Evolutionary conservation across 2,329 filamentous ascomycete species (phyloP).

Genomic region (Diaporthe humulicola): DNA sequence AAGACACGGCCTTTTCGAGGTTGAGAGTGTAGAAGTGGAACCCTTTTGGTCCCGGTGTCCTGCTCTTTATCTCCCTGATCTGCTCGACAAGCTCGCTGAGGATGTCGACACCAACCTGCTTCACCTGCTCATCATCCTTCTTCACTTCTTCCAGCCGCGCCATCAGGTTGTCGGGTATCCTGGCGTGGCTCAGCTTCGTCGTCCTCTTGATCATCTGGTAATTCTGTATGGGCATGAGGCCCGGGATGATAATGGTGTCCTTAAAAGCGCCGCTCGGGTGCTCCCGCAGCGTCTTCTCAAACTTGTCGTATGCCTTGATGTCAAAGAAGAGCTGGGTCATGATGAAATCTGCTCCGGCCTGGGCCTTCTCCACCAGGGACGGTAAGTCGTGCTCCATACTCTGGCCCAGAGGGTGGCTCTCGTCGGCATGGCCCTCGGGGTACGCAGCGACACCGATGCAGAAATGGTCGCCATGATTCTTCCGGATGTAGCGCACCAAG

Average conservation of each 20-base stretch:
- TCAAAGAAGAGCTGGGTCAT: conserved; percentile 99
- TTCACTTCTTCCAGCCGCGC: conserved; percentile 79
- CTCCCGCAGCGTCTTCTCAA: conserved; percentile 81
- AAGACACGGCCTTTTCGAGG: conserved; percentile 93
- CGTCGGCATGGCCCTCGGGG: conserved; percentile 94
- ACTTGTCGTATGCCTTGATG: conserved; percentile 82
- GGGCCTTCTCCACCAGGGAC: conserved; percentile 89
- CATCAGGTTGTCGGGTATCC: conserved; percentile 79
- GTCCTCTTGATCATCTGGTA: conserved; percentile 96
- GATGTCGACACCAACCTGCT: conserved; percentile 84
- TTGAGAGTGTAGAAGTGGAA: conserved; percentile 99
- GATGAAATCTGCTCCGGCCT: conserved; percentile 95
- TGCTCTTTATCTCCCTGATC: conserved; percentile 74
- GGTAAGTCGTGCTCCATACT: conserved; percentile 85
- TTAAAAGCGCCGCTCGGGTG: conserved; percentile 90
- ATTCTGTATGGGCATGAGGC: conserved; percentile 97
- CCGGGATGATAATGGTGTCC: conserved; percentile 90
- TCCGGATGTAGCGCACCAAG: conserved; percentile 88
- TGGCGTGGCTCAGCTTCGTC: conserved; percentile 93
- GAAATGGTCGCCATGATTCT: conserved; percentile 92
- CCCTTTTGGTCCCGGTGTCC: conserved; percentile 74
- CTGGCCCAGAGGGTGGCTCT: conserved; percentile 81
- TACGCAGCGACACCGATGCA: conserved; percentile 96
- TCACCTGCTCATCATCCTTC: conserved; percentile 85
- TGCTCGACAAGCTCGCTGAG: conserved; percentile 86